Evolutionary conservation across 2,329 filamentous ascomycete species (phyloP).

Genomic region (Didymosphaeria variabile): DNA sequence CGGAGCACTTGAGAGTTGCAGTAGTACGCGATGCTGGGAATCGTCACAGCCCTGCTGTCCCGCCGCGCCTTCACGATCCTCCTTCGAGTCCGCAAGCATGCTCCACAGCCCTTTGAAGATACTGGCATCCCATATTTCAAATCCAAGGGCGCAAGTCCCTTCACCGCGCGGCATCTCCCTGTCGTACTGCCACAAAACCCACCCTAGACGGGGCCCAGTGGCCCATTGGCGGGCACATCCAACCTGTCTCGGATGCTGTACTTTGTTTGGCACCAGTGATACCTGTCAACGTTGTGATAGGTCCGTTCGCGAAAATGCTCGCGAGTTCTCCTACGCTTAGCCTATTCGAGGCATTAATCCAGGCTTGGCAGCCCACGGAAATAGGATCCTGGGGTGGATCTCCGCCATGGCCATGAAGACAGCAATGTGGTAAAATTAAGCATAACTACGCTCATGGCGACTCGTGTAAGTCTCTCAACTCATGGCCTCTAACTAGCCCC

Average conservation of each 20-base stretch:
- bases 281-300: not conserved
- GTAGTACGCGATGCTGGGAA: slow-evolving; percentile 3
- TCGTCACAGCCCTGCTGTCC: not conserved
- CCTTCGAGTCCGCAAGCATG: not conserved
- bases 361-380: slow-evolving; percentile 2
- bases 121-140: not conserved
- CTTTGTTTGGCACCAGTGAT: not conserved
- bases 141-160: not conserved
- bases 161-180: not conserved
- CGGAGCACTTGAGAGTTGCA: not conserved
- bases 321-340: not conserved
- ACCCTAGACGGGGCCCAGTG: not conserved
- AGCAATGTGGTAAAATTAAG: not conserved
- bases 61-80: not conserved
- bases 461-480: not conserved
- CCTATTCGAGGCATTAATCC: slow-evolving; percentile 1
- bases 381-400: not conserved
- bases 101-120: not conserved
- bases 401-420: not conserved
- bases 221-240: slow-evolving; percentile 1
- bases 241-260: not conserved
- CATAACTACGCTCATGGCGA: not conserved
- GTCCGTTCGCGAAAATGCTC: not conserved
- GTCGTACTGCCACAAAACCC: not conserved
- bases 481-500: not conserved